A percentile compares a stretch with the other conserved stretches of the same genome.
phyloP scores from a whole-genome alignment of 164 flowering plant genomes.

The Berberis vulgaris region DNA sequence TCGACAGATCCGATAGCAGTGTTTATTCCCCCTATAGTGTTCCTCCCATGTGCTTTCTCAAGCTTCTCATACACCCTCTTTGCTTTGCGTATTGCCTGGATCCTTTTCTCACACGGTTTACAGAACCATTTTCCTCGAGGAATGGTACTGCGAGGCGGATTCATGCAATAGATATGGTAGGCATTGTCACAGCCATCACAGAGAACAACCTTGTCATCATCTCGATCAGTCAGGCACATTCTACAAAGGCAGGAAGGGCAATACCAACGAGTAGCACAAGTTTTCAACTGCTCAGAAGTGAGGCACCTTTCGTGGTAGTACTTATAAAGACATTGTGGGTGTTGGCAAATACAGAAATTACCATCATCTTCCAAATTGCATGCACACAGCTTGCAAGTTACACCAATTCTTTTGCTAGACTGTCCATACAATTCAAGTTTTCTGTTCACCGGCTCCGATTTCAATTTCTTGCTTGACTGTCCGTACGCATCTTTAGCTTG shows the following conservation, averaged over 20 bases:
- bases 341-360: slow-evolving; percentile 36
- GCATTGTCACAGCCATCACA: slow-evolving; percentile 64
- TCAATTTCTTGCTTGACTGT: slow-evolving; percentile 23
- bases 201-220: slow-evolving; percentile 65
- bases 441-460: no score
- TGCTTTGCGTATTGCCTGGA: slow-evolving; percentile 20
- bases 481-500: slow-evolving; percentile 21
- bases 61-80: no score
- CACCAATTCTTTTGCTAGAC: slow-evolving; percentile 1
- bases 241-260: slow-evolving; percentile 94
- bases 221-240: slow-evolving; percentile 58
- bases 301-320: slow-evolving; percentile 66
- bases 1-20: no score
- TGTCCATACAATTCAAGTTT: not conserved
- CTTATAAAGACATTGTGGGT: slow-evolving; percentile 41
- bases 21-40: no score
- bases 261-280: slow-evolving; percentile 56
- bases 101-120: slow-evolving; percentile 38
- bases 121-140: slow-evolving; percentile 86
- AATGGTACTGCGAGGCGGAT: slow-evolving; percentile 42
- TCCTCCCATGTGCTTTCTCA: no score
- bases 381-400: slow-evolving; percentile 49
- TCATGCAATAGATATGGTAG: slow-evolving; percentile 78
- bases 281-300: slow-evolving; percentile 33
- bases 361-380: slow-evolving; percentile 23